A percentile compares a stretch with the other conserved stretches of the same genome.
Conservation (phyloP, 2,329 filamentous ascomycete genomes). For the Ascochyta pisi region DNA sequence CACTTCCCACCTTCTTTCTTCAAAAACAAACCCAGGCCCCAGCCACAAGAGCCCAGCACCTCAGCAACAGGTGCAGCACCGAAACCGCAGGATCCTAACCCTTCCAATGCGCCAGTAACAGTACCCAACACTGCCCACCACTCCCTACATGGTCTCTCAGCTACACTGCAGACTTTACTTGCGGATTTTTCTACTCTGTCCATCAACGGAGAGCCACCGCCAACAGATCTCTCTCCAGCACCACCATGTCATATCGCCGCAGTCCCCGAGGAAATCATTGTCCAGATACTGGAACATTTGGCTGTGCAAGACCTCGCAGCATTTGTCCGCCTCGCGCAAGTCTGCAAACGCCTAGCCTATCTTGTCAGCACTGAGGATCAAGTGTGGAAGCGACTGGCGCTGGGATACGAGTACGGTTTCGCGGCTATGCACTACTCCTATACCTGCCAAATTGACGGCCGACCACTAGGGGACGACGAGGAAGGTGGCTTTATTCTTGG, state of each 20-base stretch:
- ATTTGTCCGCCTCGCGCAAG: constrained; percentile 76
- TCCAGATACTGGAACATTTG: constrained; percentile 76
- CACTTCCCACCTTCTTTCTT: constrained; percentile 75
- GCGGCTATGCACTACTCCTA: constrained; percentile 83
- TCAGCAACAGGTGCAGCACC: constrained; percentile 35
- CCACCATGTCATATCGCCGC: constrained; percentile 80
- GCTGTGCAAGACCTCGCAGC: constrained; percentile 77
- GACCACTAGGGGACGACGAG: constrained; percentile 47
- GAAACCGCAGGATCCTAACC: constrained; percentile 53
- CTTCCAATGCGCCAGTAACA: constrained; percentile 59
- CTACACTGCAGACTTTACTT: constrained; percentile 73
- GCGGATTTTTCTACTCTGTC: constrained; percentile 73
- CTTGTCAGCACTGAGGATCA: constrained; percentile 82
- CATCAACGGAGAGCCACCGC: constrained; percentile 71
- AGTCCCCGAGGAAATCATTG: constrained; percentile 83
- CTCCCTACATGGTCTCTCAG: constrained; percentile 62
- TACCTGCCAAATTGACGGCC: constrained; percentile 65
- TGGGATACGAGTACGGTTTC: constrained; percentile 78
- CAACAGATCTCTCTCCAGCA: constrained; percentile 73
- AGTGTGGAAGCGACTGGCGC: constrained; percentile 81
- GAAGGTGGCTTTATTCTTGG: constrained; percentile 42
- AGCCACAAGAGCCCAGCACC: constrained; percentile 13
- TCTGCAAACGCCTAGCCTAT: constrained; percentile 88
- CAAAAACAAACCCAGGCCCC: constrained; percentile 39
- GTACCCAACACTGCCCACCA: constrained; percentile 63